Conservation (phyloP, 257 asterid species). For the Cynanchum wilfordii region DNA sequence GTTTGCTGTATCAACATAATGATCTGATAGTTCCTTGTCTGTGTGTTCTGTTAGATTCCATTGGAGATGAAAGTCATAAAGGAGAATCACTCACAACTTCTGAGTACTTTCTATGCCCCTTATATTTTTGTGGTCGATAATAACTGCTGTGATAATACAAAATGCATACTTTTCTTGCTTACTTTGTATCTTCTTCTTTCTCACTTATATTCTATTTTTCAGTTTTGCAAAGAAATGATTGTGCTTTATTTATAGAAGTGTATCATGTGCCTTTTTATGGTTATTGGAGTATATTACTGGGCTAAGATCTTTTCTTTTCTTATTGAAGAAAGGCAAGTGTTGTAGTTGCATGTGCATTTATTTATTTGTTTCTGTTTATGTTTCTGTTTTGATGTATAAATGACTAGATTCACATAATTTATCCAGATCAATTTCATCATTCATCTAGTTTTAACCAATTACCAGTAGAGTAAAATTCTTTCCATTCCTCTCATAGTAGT, state of each 20-base stretch:
- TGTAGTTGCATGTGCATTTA: not conserved
- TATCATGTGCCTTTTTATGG: not conserved
- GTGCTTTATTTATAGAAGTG: not conserved
- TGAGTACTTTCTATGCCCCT: constrained; percentile 32
- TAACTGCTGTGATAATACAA: not conserved
- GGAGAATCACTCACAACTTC: constrained; percentile 29
- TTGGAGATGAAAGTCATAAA: constrained; percentile 34
- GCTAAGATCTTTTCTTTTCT: not conserved
- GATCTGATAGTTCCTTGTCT: constrained; percentile 9
- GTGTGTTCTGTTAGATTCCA: constrained; percentile 34
- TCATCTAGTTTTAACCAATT: not conserved
- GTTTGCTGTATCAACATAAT: not conserved
- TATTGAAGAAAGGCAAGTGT: not conserved
- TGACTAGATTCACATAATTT: not conserved
- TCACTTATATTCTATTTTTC: not conserved
- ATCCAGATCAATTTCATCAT: not conserved
- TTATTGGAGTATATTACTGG: not conserved
- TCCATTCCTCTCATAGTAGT: not conserved
- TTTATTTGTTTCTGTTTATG: not conserved
- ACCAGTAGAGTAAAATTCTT: not conserved
- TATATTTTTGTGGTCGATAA: not conserved
- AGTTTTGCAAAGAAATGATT: not conserved
- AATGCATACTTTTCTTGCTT: not conserved
- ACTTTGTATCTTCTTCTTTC: not conserved
- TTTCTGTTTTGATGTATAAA: not conserved